Percentiles rank a stretch among this genome's conserved stretches.
Evolutionary conservation across 1,139 yeast species (phyloP).

Genomic region (Pichia sp.): DNA sequence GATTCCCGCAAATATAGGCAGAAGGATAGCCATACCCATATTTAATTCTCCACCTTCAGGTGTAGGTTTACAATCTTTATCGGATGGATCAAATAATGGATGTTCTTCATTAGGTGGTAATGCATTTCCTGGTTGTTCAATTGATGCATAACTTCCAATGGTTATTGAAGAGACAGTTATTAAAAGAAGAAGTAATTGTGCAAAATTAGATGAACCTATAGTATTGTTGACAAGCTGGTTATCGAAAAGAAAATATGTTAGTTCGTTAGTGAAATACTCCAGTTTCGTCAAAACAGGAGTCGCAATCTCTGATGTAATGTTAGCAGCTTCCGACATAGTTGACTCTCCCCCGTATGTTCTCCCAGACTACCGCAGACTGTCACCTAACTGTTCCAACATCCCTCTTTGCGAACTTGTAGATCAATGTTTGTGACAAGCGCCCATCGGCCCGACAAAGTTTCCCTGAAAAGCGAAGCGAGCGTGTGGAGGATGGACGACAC

Average conservation of each 20-base stretch:
- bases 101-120: slow-evolving; percentile 35
- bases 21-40: slow-evolving; percentile 31
- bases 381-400: no score
- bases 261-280: slow-evolving; percentile 12
- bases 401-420: no score
- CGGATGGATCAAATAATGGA: slow-evolving; percentile 42
- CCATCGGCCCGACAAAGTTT: no score
- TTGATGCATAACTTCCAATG: slow-evolving; percentile 38
- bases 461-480: background rate
- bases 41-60: slow-evolving; percentile 22
- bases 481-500: background rate
- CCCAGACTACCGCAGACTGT: no score
- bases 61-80: no score
- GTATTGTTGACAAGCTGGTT: slow-evolving; percentile 14
- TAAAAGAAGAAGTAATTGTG: slow-evolving; percentile 14
- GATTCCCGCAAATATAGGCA: slow-evolving; percentile 40
- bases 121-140: slow-evolving; percentile 42
- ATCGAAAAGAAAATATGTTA: slow-evolving; percentile 21
- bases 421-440: no score
- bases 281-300: slow-evolving; percentile 4
- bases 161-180: slow-evolving; percentile 33
- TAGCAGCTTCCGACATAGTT: background rate
- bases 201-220: slow-evolving; percentile 13
- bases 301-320: background rate
- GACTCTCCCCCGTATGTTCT: no score